A percentile compares a stretch with the other conserved stretches of the same genome.
These are phyloP conservation scores for Eutrema yunnanense DNA, from an alignment of 345 rosid species.

Conservation along the genomic window DNA sequence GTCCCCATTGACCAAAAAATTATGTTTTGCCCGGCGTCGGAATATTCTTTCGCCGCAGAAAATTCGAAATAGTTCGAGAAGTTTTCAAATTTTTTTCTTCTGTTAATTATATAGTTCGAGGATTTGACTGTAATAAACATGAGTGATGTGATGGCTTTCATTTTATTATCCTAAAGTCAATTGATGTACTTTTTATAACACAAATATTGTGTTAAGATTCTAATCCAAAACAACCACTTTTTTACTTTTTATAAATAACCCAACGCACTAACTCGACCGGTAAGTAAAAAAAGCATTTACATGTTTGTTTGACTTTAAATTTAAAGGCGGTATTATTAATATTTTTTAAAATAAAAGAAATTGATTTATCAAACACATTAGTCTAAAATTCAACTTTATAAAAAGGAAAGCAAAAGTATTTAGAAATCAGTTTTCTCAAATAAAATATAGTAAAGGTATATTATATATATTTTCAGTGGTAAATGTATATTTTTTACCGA, in stretches of 20 bases:
- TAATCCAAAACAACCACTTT: background rate
- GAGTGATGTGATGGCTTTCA: background rate
- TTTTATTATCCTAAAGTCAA: background rate
- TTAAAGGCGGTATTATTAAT: background rate
- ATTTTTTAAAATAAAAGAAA: background rate
- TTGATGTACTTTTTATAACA: background rate
- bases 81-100: background rate
- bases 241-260: conserved; percentile 10
- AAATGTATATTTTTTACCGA: background rate
- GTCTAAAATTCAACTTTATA: background rate
- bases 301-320: conserved; percentile 1
- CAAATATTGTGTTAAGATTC: background rate
- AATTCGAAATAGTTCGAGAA: background rate
- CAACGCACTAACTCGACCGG: conserved; percentile 19
- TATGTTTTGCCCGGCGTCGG: too few species aligned
- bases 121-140: conserved; percentile 8
- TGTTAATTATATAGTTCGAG: background rate
- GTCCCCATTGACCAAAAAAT: too few species aligned
- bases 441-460: background rate
- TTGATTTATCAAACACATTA: background rate
- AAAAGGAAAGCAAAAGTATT: background rate
- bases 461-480: background rate
- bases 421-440: background rate
- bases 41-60: background rate
- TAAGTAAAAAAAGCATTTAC: background rate